phyloP scores from a whole-genome alignment of 176 grass and related monocot species.

The Phragmites australis region DNA sequence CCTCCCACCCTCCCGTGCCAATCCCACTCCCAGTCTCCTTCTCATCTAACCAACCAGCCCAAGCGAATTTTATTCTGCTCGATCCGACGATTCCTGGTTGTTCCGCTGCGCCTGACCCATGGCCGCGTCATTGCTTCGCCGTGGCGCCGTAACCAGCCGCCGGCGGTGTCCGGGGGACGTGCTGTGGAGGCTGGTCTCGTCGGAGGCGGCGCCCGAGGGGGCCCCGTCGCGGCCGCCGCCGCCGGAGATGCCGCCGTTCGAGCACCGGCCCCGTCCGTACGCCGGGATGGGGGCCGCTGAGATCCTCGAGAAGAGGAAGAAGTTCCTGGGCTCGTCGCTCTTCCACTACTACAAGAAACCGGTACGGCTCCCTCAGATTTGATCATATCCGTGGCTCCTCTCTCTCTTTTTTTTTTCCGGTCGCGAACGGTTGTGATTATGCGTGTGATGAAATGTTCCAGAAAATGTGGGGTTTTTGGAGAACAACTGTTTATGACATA shows the following conservation, averaged over 20 bases:
- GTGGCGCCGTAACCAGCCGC: conserved; percentile 2
- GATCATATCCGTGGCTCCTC: conserved; percentile 10
- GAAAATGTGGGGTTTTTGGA: neutral
- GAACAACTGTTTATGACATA: neutral
- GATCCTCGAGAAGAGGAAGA: conserved; percentile 76
- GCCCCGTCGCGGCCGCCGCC: conserved; percentile 5
- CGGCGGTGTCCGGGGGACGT: neutral
- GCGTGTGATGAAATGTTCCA: neutral
- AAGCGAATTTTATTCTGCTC: neutral
- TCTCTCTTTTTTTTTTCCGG: neutral
- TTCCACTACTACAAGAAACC: conserved; percentile 99
- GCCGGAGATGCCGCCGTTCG: conserved; percentile 71
- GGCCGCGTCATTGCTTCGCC: conserved; percentile 42
- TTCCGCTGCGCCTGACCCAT: too few relatives aligned
- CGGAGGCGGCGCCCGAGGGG: conserved; percentile 37
- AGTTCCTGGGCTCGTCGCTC: conserved; percentile 76
- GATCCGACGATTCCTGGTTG: neutral
- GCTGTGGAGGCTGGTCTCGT: conserved; percentile 48
- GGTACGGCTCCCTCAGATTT: conserved; percentile 33
- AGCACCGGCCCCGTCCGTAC: conserved; percentile 72
- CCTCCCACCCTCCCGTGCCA: neutral
- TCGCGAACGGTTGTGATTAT: neutral
- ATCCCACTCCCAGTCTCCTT: neutral
- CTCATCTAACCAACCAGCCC: neutral
- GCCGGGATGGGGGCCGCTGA: conserved; percentile 58